Conservation (phyloP, 768 basidiomycete species). For the Lentinula sp. region DNA sequence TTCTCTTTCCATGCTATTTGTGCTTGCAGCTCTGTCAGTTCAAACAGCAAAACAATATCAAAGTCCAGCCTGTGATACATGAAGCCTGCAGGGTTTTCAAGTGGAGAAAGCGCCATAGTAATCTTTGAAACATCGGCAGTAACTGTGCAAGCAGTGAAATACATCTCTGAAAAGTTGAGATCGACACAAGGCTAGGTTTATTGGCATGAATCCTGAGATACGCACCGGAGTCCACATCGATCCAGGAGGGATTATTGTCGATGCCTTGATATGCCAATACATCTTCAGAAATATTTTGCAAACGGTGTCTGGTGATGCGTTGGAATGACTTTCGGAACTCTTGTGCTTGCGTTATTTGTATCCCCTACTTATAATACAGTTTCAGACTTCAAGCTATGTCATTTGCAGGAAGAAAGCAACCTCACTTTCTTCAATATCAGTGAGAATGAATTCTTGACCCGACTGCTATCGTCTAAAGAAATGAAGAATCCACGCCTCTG, state of each 20-base stretch:
- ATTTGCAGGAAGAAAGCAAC: not conserved
- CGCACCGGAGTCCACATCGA: not conserved
- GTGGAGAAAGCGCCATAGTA: not conserved
- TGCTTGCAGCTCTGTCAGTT: slow-evolving; percentile 46
- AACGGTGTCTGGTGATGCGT: not conserved
- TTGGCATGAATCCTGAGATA: not conserved
- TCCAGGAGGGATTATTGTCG: not conserved
- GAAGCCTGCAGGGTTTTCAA: not conserved
- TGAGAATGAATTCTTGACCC: slow-evolving; percentile 19
- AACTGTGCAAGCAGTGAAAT: slow-evolving; percentile 16
- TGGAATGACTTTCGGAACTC: not conserved
- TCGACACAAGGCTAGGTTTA: not conserved
- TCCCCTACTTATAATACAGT: not conserved
- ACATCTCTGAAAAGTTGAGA: slow-evolving; percentile 13
- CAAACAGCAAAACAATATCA: slow-evolving; percentile 45
- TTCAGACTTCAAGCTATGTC: too few species aligned
- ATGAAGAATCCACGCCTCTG: slow-evolving; percentile 18
- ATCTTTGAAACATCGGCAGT: slow-evolving; percentile 18
- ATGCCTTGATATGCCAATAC: not conserved
- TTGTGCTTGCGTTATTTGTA: not conserved
- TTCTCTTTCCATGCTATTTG: slow-evolving; percentile 46
- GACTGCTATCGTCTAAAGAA: slow-evolving; percentile 17
- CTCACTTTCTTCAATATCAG: slow-evolving; percentile 22
- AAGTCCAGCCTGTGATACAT: slow-evolving; percentile 26
- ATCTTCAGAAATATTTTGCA: not conserved